Conservation (phyloP, 148 eudicot genomes). For the Chenopodium formosanum region DNA sequence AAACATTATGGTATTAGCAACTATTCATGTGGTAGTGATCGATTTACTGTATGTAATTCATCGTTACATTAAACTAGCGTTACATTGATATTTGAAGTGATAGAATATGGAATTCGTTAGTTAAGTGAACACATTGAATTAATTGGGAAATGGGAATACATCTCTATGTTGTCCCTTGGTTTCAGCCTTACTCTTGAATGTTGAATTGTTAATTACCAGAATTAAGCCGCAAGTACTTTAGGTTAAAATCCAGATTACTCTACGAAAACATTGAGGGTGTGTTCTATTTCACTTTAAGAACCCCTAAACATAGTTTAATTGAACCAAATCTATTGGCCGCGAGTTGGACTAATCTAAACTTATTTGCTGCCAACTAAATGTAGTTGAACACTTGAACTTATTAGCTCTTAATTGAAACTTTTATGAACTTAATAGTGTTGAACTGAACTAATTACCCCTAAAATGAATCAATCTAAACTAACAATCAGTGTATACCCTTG, state of each 20-base stretch:
- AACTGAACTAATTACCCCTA: too few relatives aligned
- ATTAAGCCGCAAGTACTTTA: background rate
- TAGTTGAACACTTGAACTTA: background rate
- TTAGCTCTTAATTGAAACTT: background rate
- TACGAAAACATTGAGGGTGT: background rate
- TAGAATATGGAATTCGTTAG: background rate
- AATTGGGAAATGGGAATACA: background rate
- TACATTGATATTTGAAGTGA: background rate
- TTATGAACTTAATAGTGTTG: too few relatives aligned
- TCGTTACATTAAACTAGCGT: background rate
- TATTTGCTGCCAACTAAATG: background rate
- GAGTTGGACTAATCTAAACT: background rate
- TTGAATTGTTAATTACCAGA: background rate
- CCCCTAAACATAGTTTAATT: background rate
- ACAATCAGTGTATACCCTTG: background rate
- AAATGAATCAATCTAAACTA: background rate
- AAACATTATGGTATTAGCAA: too few relatives aligned
- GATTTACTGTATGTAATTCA: too few relatives aligned
- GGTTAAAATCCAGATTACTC: background rate
- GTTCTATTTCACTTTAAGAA: background rate
- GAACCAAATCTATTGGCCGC: background rate
- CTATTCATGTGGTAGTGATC: too few relatives aligned
- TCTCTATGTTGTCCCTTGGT: background rate
- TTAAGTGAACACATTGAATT: too few relatives aligned
- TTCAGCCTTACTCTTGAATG: background rate